Conservation (phyloP, 768 basidiomycete genomes). For the Leucocoprinus birnbaumii region DNA sequence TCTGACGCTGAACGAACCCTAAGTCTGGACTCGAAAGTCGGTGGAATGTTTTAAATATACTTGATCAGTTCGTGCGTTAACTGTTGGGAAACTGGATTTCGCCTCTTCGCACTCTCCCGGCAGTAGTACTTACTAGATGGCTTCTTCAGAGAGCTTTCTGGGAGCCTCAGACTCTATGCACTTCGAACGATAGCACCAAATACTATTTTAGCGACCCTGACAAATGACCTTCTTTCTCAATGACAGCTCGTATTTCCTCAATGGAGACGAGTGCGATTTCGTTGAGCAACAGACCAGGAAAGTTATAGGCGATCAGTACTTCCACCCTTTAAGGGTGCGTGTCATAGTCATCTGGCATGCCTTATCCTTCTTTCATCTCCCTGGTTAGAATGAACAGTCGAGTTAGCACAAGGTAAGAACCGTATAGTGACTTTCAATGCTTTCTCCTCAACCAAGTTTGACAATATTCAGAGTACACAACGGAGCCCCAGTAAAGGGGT, state of each 20-base stretch:
- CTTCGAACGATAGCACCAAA: neutral
- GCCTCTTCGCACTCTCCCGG: too few species aligned
- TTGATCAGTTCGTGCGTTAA: too few species aligned
- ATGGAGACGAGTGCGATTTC: slow-evolving; percentile 26
- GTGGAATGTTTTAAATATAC: too few species aligned
- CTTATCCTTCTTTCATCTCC: slow-evolving; percentile 36
- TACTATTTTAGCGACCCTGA: neutral
- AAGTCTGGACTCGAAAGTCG: too few species aligned
- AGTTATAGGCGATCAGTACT: slow-evolving; percentile 29
- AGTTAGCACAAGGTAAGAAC: slow-evolving; percentile 23
- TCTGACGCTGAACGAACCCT: too few species aligned
- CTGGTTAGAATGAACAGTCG: slow-evolving; percentile 28
- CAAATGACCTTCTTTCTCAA: slow-evolving; percentile 17
- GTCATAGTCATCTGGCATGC: slow-evolving; percentile 47
- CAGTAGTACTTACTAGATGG: too few species aligned
- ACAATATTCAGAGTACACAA: slow-evolving; percentile 35
- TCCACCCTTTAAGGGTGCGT: slow-evolving; percentile 36
- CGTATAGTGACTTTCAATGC: slow-evolving; percentile 27
- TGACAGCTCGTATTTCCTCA: slow-evolving; percentile 22
- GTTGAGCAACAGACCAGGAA: slow-evolving; percentile 33
- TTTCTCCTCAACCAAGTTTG: slow-evolving; percentile 30
- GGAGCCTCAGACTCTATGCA: too few species aligned
- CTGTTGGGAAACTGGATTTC: too few species aligned
- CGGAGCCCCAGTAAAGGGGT: slow-evolving; percentile 22
- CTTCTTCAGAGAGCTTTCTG: too few species aligned